A percentile compares a stretch with the other conserved stretches of the same genome.
phyloP scores from a whole-genome alignment of 352 stramenopile species.

The Phytophthora agathidicida region DNA sequence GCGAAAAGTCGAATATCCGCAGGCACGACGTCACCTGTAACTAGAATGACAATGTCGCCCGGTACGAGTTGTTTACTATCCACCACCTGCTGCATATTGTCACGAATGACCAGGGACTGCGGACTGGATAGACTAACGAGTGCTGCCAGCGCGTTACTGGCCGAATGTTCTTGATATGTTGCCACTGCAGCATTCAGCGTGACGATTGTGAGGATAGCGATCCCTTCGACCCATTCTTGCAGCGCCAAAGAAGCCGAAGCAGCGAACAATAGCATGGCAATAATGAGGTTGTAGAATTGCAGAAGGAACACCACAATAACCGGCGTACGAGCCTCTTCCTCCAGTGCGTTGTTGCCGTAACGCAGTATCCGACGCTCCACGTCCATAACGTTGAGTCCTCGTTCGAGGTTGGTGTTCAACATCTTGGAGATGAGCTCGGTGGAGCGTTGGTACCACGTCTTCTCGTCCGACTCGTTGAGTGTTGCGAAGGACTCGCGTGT shows the following conservation, averaged over 20 bases:
- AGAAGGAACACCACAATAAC: conserved; percentile 71
- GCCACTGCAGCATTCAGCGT: conserved; percentile 65
- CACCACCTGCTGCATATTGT: conserved; percentile 61
- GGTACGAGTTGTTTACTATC: conserved; percentile 76
- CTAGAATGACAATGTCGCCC: conserved; percentile 89
- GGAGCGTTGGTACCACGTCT: conserved; percentile 55
- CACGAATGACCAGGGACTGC: conserved; percentile 68
- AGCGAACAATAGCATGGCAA: conserved; percentile 66
- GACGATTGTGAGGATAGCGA: conserved; percentile 74
- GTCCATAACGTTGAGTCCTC: conserved; percentile 49
- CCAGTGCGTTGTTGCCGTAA: conserved; percentile 64
- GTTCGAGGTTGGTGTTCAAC: conserved; percentile 57
- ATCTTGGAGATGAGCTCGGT: conserved; percentile 54
- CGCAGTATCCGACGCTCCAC: conserved; percentile 47
- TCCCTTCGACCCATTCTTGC: conserved; percentile 72
- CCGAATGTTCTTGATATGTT: conserved; percentile 68
- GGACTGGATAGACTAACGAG: conserved; percentile 69
- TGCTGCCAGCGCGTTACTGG: conserved; percentile 64
- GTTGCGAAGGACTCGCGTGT: conserved; percentile 57
- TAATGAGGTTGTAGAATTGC: conserved; percentile 87
- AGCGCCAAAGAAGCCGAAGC: conserved; percentile 59
- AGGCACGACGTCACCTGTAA: conserved; percentile 93
- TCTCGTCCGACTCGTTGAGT: conserved; percentile 57
- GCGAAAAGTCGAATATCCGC: conserved; percentile 91
- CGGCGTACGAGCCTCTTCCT: conserved; percentile 63